phyloP scores from a whole-genome alignment of 352 stramenopile species.

The Thalassiosira tumida region DNA sequence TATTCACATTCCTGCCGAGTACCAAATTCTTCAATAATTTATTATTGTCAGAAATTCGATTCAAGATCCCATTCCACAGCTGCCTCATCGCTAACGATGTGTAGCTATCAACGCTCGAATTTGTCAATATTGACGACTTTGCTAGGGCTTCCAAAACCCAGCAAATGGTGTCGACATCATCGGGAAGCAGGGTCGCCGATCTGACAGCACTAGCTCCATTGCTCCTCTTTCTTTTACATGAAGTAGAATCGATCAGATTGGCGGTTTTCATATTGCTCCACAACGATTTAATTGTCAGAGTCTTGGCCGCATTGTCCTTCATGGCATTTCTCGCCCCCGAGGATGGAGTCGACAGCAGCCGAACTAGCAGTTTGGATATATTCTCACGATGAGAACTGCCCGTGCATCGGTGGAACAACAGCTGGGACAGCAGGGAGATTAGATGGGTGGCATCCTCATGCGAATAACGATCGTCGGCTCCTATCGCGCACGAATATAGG shows the following conservation, averaged over 20 bases:
- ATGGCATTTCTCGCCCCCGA: neutral
- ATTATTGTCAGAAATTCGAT: slow-evolving; percentile 23
- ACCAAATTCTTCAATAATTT: neutral
- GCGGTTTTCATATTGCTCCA: slow-evolving; percentile 50
- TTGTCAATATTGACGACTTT: too few relatives aligned
- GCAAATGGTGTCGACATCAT: slow-evolving; percentile 35
- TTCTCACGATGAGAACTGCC: slow-evolving; percentile 54
- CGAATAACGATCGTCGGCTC: slow-evolving; percentile 34
- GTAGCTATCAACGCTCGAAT: too few relatives aligned
- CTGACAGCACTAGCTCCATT: neutral
- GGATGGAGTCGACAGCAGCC: slow-evolving; percentile 51
- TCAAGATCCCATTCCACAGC: slow-evolving; percentile 60
- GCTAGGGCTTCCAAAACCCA: slow-evolving; percentile 52
- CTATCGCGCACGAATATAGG: slow-evolving; percentile 44
- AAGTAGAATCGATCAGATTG: slow-evolving; percentile 21
- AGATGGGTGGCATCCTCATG: slow-evolving; percentile 58
- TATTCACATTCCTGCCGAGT: slow-evolving; percentile 6
- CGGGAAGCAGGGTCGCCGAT: slow-evolving; percentile 4
- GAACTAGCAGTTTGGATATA: slow-evolving; percentile 59
- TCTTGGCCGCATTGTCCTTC: slow-evolving; percentile 4
- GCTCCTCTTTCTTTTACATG: slow-evolving; percentile 52
- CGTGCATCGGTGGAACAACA: slow-evolving; percentile 65
- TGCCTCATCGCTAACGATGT: too few relatives aligned
- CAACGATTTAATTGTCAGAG: slow-evolving; percentile 53
- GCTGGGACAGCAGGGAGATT: slow-evolving; percentile 57